These are phyloP conservation scores for Tricharina praecox DNA, from an alignment of 495 filamentous ascomycete genomes.

Conservation along the genomic window DNA sequence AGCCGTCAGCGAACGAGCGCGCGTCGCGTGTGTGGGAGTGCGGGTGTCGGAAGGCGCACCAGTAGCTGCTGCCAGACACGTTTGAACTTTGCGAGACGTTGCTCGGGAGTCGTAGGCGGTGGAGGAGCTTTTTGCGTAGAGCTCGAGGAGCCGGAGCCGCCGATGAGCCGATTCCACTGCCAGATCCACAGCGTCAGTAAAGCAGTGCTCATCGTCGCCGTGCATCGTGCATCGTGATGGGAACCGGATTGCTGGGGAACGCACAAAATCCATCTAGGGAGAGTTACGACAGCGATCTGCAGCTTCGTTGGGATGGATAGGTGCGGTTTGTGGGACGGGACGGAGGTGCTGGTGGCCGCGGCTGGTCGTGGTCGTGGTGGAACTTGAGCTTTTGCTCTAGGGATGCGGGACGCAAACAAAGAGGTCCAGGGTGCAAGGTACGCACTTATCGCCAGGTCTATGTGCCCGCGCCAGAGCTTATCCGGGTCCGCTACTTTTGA, in stretches of 20 bases:
- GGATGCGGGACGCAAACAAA: no score
- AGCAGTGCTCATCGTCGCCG: constrained; percentile 10
- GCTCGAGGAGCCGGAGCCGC: constrained; percentile 52
- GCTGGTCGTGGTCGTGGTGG: no score
- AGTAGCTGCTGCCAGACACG: constrained; percentile 69
- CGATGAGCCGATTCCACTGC: constrained; percentile 80
- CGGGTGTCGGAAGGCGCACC: constrained; percentile 33
- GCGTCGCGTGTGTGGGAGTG: not conserved
- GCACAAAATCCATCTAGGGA: not conserved
- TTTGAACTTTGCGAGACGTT: constrained; percentile 80
- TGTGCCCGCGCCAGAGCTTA: no score
- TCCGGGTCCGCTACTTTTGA: no score
- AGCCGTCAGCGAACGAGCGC: not conserved
- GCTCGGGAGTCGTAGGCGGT: constrained; percentile 56
- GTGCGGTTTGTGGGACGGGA: no score
- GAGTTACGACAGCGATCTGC: not conserved
- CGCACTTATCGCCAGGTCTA: no score
- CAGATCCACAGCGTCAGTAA: constrained; percentile 14
- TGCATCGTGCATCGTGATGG: constrained; percentile 2
- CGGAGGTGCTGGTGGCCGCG: no score
- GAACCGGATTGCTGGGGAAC: not conserved
- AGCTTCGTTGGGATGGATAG: no score
- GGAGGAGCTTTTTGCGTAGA: constrained; percentile 36
- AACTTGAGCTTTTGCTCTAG: no score
- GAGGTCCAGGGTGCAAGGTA: no score